Evolutionary conservation across 768 basidiomycete species (phyloP).

Genomic region (Suillus placidus): DNA sequence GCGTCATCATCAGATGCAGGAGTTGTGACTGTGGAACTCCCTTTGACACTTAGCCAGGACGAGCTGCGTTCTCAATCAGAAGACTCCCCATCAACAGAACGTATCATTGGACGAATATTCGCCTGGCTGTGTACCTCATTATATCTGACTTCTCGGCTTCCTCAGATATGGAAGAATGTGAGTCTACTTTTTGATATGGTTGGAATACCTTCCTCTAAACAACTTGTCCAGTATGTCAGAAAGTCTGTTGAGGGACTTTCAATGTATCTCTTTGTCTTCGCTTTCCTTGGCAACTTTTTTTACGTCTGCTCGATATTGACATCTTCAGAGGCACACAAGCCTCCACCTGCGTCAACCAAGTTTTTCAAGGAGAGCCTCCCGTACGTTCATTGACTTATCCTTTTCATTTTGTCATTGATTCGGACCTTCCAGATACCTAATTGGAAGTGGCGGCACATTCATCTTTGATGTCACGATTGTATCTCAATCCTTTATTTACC

Average conservation of each 20-base stretch:
- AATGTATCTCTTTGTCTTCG: conserved; percentile 90
- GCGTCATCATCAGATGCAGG: not conserved
- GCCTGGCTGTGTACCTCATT: conserved; percentile 94
- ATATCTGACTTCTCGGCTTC: conserved; percentile 91
- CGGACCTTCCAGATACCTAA: conserved; percentile 66
- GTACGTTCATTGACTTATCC: conserved; percentile 48
- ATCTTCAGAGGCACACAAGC: conserved; percentile 62
- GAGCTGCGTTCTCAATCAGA: conserved; percentile 21
- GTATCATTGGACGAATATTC: conserved; percentile 83
- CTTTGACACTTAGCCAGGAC: conserved; percentile 11
- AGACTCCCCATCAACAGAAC: conserved; percentile 45
- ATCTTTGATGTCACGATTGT: conserved; percentile 94
- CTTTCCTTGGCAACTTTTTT: conserved; percentile 91
- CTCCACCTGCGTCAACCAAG: conserved; percentile 59
- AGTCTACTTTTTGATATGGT: conserved; percentile 36
- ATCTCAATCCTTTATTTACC: conserved; percentile 80
- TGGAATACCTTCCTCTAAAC: conserved; percentile 9
- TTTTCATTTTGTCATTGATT: conserved; percentile 3
- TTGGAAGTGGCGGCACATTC: conserved; percentile 92
- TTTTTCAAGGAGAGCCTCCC: conserved; percentile 84
- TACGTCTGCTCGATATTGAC: conserved; percentile 91
- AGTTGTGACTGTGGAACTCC: conserved; percentile 24
- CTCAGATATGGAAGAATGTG: conserved; percentile 99
- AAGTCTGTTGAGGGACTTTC: conserved; percentile 96
- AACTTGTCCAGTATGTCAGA: conserved; percentile 63